phyloP scores from a whole-genome alignment of 2,329 filamentous ascomycete genomes.

The Orbilia ellipsospora region DNA sequence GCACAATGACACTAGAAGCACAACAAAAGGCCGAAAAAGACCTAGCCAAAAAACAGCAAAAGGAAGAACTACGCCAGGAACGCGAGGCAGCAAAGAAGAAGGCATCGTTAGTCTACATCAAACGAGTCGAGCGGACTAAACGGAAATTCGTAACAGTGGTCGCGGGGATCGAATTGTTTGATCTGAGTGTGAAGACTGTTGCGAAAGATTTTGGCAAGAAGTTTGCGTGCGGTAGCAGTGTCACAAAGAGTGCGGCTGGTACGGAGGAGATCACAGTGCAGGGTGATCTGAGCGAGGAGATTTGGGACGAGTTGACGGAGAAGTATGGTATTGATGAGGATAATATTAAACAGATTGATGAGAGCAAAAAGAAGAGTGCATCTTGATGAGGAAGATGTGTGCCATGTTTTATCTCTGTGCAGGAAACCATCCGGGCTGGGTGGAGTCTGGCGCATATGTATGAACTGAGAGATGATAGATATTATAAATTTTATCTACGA shows the following conservation, averaged over 20 bases:
- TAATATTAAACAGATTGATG: conserved; percentile 93
- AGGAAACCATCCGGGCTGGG: background rate
- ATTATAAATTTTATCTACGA: too few relatives aligned
- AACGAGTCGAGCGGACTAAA: conserved; percentile 98
- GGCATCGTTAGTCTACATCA: conserved; percentile 85
- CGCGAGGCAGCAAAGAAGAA: conserved; percentile 87
- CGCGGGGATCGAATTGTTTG: conserved; percentile 88
- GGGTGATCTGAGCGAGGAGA: conserved; percentile 94
- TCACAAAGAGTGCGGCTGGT: conserved; percentile 86
- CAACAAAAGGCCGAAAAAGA: conserved; percentile 74
- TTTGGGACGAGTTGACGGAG: conserved; percentile 88
- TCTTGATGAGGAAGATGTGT: background rate
- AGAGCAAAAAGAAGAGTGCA: conserved; percentile 87
- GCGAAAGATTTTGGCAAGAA: conserved; percentile 98
- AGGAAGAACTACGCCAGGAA: conserved; percentile 95
- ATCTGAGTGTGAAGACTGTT: conserved; percentile 92
- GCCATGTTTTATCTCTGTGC: background rate
- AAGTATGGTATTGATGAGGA: conserved; percentile 93
- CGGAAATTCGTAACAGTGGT: conserved; percentile 95
- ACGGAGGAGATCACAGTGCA: conserved; percentile 95
- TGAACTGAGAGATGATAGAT: too few relatives aligned
- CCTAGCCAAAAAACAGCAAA: conserved; percentile 93
- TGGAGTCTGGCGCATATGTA: too few relatives aligned
- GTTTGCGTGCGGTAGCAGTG: conserved; percentile 91
- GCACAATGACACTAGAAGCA: conserved; percentile 78